These are phyloP conservation scores for Hirsutella minnesotensis DNA, from an alignment of 2,329 filamentous ascomycete genomes.

Conservation along the genomic window DNA sequence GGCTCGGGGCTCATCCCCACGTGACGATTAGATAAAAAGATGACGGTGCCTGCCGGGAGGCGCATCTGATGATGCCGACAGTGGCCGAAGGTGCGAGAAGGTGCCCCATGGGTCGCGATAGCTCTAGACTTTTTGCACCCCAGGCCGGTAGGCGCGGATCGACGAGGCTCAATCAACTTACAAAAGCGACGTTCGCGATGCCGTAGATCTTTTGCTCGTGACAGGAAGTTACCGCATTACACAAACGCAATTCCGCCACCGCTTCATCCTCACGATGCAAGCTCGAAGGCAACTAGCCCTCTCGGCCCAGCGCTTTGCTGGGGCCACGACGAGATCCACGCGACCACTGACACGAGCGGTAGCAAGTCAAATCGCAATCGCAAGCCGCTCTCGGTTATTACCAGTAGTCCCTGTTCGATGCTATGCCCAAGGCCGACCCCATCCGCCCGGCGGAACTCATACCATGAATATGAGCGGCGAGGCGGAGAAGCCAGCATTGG, in stretches of 20 bases:
- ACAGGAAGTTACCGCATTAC: not conserved
- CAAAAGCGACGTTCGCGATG: not conserved
- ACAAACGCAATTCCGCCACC: not conserved
- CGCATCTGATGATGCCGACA: conserved; percentile 4
- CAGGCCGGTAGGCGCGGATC: not conserved
- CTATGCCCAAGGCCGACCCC: conserved; percentile 64
- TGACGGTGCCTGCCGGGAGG: no score
- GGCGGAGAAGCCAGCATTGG: conserved; percentile 73
- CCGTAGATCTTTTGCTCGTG: not conserved
- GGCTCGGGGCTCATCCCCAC: conserved; percentile 10
- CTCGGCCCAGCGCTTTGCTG: conserved; percentile 25
- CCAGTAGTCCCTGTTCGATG: conserved; percentile 31
- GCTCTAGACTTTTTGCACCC: not conserved
- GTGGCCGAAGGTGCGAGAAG: conserved; percentile 28
- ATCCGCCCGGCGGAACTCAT: conserved; percentile 85
- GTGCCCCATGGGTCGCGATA: conserved; percentile 13
- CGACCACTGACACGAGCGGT: conserved; percentile 16
- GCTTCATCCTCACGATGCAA: conserved; percentile 22
- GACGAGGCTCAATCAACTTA: not conserved
- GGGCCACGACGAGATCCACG: conserved; percentile 15
- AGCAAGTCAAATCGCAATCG: conserved; percentile 10
- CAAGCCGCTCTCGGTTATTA: conserved; percentile 16
- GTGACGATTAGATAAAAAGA: conserved; percentile 22
- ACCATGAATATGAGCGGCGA: conserved; percentile 77
- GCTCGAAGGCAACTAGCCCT: conserved; percentile 26